Evolutionary conservation across 371 early-diverging fungal species (phyloP).

Genomic region (Nematocida major): DNA sequence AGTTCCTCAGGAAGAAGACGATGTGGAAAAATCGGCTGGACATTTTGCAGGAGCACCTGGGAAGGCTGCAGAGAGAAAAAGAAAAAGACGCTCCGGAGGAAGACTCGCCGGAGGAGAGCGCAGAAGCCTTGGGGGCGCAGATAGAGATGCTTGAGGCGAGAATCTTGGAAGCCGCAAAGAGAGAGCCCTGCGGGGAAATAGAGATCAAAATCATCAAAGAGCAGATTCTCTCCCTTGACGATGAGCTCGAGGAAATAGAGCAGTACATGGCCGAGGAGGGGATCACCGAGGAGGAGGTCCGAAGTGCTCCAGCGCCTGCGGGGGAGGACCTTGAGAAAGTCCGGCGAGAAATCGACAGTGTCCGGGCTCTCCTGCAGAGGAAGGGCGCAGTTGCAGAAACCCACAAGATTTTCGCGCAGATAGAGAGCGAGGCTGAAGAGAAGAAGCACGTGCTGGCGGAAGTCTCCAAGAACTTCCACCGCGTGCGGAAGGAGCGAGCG

Average conservation of each 20-base stretch:
- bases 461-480: conserved; percentile 67
- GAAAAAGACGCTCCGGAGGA: neutral
- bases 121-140: neutral
- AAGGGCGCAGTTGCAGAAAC: neutral
- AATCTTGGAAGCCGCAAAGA: conserved; percentile 14
- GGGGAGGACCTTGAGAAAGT: conserved; percentile 30
- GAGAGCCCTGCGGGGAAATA: neutral
- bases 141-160: conserved; percentile 18
- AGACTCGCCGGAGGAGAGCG: neutral
- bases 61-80: neutral
- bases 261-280: conserved; percentile 46
- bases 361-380: neutral
- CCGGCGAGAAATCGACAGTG: conserved; percentile 22
- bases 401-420: neutral
- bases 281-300: neutral
- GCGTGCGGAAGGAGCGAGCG: conserved; percentile 74
- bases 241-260: conserved; percentile 47
- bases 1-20: neutral
- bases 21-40: neutral
- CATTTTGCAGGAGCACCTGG: neutral
- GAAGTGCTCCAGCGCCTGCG: neutral
- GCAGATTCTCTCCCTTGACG: conserved; percentile 8
- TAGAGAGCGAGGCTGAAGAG: conserved; percentile 19
- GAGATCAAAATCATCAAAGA: conserved; percentile 44
- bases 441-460: neutral